Evolutionary conservation across 306 rosid species (phyloP).

Genomic region (Pterocarpus santalinus): DNA sequence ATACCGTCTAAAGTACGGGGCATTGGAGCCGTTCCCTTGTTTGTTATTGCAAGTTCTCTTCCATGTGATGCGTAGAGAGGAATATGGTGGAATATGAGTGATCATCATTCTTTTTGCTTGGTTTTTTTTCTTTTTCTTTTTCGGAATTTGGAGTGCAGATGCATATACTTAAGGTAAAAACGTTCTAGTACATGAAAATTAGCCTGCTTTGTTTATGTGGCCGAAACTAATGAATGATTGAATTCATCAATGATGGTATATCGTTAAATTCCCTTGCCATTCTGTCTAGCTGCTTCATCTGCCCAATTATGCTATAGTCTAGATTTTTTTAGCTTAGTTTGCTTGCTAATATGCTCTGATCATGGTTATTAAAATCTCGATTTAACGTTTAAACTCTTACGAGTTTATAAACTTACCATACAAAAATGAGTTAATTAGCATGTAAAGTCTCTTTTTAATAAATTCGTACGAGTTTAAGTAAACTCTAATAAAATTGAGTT

Average conservation of each 20-base stretch:
- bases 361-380: no score
- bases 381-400: no score
- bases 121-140: no score
- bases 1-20: no score
- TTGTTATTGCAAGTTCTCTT: constrained; percentile 1
- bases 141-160: no score
- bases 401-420: no score
- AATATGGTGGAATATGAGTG: constrained; percentile 19
- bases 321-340: background rate
- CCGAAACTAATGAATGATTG: background rate
- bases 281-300: background rate
- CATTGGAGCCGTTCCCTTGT: no score
- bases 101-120: background rate
- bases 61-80: background rate
- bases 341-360: background rate
- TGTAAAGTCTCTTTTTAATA: no score
- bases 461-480: no score
- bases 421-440: no score
- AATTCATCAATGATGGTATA: background rate
- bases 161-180: constrained; percentile 36
- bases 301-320: background rate
- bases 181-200: constrained; percentile 7
- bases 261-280: background rate
- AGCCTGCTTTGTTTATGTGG: background rate
- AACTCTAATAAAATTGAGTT: no score